Base-by-base conservation (phyloP, 768 basidiomycete species). In the Boletus pseudo-olivaceus region DNA sequence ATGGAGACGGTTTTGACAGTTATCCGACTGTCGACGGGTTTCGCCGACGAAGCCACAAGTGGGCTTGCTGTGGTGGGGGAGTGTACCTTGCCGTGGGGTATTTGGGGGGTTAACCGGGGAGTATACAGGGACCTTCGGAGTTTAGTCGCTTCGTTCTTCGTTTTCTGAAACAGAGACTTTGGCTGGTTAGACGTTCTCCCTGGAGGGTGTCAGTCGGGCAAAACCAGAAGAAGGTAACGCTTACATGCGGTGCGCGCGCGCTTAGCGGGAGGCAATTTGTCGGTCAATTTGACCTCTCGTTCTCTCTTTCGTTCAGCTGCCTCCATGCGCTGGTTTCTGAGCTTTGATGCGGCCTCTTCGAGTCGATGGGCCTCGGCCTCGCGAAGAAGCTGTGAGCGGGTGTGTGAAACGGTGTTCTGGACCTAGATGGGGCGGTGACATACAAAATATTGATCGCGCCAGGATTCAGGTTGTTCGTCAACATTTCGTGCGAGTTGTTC, bases 121-220 rank as follows among this genome's bases (percentile, higher is more conserved):
- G 72, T 72, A 62, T 82, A 85, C 61, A 89, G 71, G 30, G 80
- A 79, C 66, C 79, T 82, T 67, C 84, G 83, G 43, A 85, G 70
- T 67, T 82, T 87, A 27, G 80, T 83, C 11, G 88, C 84, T 61
- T 90, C 87, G 40, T 75, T 76, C 54, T 81, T 82, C 7, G 88
- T 84, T 72, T 88, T 90, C 74, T 91, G 86, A 60, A 93, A 85
- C 19, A 92, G 73, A 15, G 85, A 78, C 72, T 85, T 90, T 20
- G 86, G 83, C 37, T 73, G 75, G 48, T 52, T 57, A n/a, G 72
- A 9, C 7, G 69, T 56, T 20, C 69, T 69, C 74, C 80, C 78
- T 79, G 55, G 30, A 38, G 23, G 30, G 49, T n/a, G 40, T 60
- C 53, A 62, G 59, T 56, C 55, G 38, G 50, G 41, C 47, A 55